phyloP scores from a whole-genome alignment of 2,329 filamentous ascomycete species.

The Stagonosporopsis chrysanthemi region DNA sequence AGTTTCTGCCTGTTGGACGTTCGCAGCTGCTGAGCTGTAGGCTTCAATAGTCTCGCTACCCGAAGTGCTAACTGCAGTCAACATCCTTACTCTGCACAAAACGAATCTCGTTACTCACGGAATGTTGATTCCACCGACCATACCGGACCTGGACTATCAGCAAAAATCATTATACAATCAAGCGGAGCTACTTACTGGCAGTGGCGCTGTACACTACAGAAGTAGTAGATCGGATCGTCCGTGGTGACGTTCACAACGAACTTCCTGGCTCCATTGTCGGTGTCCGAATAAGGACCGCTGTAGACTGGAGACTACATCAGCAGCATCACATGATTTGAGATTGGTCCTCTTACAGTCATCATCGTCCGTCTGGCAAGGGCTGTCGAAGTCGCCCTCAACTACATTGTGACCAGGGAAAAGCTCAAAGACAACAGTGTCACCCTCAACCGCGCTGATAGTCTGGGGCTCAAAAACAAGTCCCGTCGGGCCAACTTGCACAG shows the following conservation, averaged over 20 bases:
- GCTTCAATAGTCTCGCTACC: conserved; percentile 11
- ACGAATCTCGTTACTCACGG: not conserved
- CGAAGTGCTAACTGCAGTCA: conserved; percentile 1
- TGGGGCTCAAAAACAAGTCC: conserved; percentile 20
- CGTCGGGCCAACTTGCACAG: conserved; percentile 23
- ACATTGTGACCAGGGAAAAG: conserved; percentile 26
- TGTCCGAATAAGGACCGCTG: conserved; percentile 28
- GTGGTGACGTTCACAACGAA: conserved; percentile 37
- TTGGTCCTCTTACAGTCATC: conserved; percentile 15
- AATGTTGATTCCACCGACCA: conserved; percentile 18
- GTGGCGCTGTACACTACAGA: conserved; percentile 30
- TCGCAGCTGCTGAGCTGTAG: conserved; percentile 8
- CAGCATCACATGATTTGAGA: not conserved
- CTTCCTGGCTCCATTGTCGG: conserved; percentile 28
- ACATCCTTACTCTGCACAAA: not conserved
- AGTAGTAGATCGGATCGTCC: conserved; percentile 34
- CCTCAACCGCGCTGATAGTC: conserved; percentile 19
- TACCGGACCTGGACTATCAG: conserved; percentile 2
- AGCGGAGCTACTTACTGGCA: conserved; percentile 22
- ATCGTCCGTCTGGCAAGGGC: conserved; percentile 21
- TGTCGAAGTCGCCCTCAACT: conserved; percentile 19
- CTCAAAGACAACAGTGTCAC: conserved; percentile 29
- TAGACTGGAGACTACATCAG: conserved; percentile 17
- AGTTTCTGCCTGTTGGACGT: not conserved
- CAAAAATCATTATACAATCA: not conserved